Conservation (phyloP, 345 rosid species). For the Eucalyptus curtisii region DNA sequence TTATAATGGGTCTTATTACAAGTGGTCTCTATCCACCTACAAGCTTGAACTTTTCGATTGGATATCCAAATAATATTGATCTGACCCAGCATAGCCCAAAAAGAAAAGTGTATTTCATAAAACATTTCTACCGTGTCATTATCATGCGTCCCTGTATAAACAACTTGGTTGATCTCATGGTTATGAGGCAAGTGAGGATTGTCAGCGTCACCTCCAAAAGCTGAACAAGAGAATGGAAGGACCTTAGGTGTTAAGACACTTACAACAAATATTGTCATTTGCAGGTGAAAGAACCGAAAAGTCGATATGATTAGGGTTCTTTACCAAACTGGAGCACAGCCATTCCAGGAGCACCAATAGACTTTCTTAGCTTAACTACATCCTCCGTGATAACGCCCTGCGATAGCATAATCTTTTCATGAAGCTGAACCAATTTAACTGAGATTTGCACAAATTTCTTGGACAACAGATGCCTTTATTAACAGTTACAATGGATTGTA, state of each 20-base stretch:
- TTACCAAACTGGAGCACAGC: conserved; percentile 97
- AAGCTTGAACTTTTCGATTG: background rate
- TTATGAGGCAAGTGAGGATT: conserved; percentile 97
- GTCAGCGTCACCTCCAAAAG: conserved; percentile 67
- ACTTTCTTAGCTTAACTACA: conserved; percentile 74
- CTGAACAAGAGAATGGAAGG: conserved; percentile 22
- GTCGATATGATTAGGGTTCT: background rate
- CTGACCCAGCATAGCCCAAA: background rate
- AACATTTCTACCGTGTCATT: conserved; percentile 64
- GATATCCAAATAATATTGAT: background rate
- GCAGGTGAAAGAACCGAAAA: background rate
- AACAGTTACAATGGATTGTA: background rate
- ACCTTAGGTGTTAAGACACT: background rate
- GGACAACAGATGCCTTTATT: background rate
- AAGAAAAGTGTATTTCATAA: background rate
- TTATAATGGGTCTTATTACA: background rate
- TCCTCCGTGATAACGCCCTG: conserved; percentile 97
- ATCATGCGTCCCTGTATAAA: conserved; percentile 97
- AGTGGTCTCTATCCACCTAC: background rate
- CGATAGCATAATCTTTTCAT: background rate
- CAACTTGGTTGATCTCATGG: conserved; percentile 85
- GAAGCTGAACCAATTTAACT: background rate
- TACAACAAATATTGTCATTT: background rate
- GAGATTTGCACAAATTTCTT: background rate
- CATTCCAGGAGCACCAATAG: conserved; percentile 98